A percentile compares a stretch with the other conserved stretches of the same genome.
Conservation (phyloP, 2,329 filamentous ascomycete genomes). For the Botrytis porri region DNA sequence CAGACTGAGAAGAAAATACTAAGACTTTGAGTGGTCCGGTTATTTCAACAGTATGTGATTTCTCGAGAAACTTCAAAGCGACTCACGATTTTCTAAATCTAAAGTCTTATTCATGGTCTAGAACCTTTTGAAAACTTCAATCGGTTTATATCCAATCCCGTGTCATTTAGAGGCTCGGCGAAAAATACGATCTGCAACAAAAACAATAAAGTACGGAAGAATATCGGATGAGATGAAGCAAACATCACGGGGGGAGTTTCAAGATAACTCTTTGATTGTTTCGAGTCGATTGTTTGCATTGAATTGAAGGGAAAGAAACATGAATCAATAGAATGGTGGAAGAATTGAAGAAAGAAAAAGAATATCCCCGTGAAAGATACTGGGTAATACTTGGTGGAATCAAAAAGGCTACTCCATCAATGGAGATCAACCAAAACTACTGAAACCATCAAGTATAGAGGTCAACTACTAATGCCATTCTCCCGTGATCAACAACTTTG, state of each 20-base stretch:
- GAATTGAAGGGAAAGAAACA: neutral
- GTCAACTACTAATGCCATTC: neutral
- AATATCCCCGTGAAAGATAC: neutral
- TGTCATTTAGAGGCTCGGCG: constrained; percentile 1
- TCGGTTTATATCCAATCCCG: neutral
- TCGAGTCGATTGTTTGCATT: neutral
- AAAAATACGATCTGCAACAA: constrained; percentile 18
- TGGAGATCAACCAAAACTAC: neutral
- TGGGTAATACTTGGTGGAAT: neutral
- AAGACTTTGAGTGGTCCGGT: neutral
- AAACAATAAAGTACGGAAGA: neutral
- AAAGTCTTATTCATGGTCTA: neutral
- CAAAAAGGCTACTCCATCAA: neutral
- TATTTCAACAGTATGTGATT: neutral
- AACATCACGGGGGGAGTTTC: neutral
- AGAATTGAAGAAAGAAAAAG: neutral
- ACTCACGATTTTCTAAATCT: neutral
- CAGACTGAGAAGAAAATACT: neutral
- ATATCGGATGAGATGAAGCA: constrained; percentile 10
- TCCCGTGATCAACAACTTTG: neutral
- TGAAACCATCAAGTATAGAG: neutral
- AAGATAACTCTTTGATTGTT: neutral
- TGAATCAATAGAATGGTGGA: neutral
- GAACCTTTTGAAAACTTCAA: neutral
- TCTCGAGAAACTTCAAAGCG: neutral